Base-by-base conservation (phyloP, 805 yeast species). In the Kuraishia molischiana region DNA sequence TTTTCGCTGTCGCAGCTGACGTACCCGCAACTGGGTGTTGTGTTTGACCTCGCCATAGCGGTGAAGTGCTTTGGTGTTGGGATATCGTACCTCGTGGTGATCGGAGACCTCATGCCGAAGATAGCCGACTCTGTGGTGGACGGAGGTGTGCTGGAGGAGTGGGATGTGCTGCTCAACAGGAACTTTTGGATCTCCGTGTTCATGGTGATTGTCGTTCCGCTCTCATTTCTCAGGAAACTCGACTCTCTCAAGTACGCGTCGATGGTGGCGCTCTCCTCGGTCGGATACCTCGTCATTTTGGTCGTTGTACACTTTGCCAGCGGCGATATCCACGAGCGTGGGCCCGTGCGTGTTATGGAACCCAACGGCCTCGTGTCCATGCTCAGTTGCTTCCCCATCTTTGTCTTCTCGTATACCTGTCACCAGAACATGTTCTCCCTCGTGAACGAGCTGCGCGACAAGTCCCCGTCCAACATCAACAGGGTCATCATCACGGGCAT, bases 341-440 rank as follows among this genome's bases (percentile, higher is more conserved):
- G 87, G 1, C 62, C 61, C 0, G 56, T 83, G 37, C 51, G 71
- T 40, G 39, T 66, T 46, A 43, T 75, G 43, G 52, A 56, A 24
- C 85, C 86, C 1, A 49, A 53, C 19, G 56, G 69, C 4, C 53
- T 67, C 13, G 47, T 67, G 0, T 55, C 71, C 3, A 62, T 77
- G n/a, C 66, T 89, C 15, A 69, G 82, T 19, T 77, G 92, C 9
- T 76, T 89, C 54, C 94, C 97, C n/a, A 83, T 89, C 44, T 79
- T 87, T 47, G 90, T 90, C 11, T 89, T 90, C 65, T 95, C 96
- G 0, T 90, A 78, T 59, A 90, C 97, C 0, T 92, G 97, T 50
- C 97, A 90, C 53, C 97, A 90, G 57, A 90, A 90, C 60, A 85
- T 85, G 86, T 86, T 85, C 50, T 77, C 95, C 1, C 74, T 89